These are phyloP conservation scores for Aquilaria yunnanensis DNA, from an alignment of 345 rosid species.

Conservation along the genomic window DNA sequence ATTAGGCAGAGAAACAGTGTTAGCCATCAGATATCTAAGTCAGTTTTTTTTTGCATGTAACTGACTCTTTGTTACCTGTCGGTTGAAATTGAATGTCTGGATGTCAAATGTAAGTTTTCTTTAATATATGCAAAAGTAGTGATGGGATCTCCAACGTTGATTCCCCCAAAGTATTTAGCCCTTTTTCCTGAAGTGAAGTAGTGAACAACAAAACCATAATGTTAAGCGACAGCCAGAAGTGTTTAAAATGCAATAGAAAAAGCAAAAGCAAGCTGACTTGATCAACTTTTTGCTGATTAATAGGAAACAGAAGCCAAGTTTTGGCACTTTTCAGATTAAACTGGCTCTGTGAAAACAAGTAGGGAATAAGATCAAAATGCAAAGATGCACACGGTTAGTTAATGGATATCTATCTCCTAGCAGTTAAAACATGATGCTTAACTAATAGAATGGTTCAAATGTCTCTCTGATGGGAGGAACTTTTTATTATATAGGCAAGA, in stretches of 20 bases:
- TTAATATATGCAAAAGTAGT: constrained; percentile 85
- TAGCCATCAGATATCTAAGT: neutral
- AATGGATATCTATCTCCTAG: neutral
- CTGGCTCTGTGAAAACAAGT: neutral
- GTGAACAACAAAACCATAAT: neutral
- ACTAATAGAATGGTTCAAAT: too few species aligned
- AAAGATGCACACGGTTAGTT: constrained; percentile 5
- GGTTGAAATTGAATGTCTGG: constrained; percentile 25
- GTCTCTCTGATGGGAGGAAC: too few species aligned
- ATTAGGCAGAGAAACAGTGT: neutral
- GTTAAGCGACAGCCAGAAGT: neutral
- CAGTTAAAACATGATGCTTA: neutral
- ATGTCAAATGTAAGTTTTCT: constrained; percentile 53
- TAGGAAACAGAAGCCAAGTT: too few species aligned
- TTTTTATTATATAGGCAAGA: too few species aligned
- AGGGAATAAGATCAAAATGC: neutral
- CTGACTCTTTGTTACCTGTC: constrained; percentile 43
- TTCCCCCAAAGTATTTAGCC: constrained; percentile 70
- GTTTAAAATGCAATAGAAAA: constrained; percentile 1
- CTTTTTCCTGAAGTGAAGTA: constrained; percentile 37
- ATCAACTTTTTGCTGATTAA: too few species aligned
- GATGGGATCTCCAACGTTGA: constrained; percentile 61
- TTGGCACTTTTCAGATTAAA: too few species aligned
- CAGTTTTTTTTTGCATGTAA: neutral
- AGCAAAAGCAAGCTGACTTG: neutral